phyloP scores from a whole-genome alignment of 2,329 filamentous ascomycete genomes.

The Elsinoe batatas region DNA sequence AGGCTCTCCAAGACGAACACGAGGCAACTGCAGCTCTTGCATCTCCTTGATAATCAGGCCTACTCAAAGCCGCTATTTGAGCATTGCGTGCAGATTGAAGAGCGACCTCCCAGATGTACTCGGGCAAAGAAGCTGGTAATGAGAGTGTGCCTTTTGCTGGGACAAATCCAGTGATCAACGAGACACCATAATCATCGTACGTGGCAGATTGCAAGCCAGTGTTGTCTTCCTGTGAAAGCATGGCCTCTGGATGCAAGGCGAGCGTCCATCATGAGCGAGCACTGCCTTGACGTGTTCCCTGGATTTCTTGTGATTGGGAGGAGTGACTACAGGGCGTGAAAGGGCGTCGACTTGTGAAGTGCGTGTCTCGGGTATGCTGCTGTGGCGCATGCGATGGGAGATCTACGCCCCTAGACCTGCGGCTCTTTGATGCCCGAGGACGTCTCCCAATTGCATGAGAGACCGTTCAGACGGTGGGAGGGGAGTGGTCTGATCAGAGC shows the following conservation, averaged over 20 bases:
- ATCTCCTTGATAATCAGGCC: too few relatives aligned
- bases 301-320: background rate
- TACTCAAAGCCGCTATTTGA: too few relatives aligned
- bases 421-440: slow-evolving; percentile 3
- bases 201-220: background rate
- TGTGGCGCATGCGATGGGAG: slow-evolving; percentile 8
- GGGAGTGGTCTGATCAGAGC: slow-evolving; percentile 4
- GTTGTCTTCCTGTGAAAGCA: background rate
- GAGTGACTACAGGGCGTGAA: background rate
- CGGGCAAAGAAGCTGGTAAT: background rate
- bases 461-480: background rate
- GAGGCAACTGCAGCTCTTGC: too few relatives aligned
- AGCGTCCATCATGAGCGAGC: background rate
- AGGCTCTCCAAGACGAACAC: background rate
- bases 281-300: background rate
- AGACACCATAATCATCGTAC: background rate
- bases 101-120: background rate
- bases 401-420: background rate
- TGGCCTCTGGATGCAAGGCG: background rate
- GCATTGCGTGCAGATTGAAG: background rate
- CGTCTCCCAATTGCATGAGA: background rate
- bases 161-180: background rate
- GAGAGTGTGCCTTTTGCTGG: background rate
- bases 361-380: background rate
- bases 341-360: background rate